These are phyloP conservation scores for Sutorius eximius DNA, from an alignment of 1,284 basidiomycete species.

Conservation along the genomic window DNA sequence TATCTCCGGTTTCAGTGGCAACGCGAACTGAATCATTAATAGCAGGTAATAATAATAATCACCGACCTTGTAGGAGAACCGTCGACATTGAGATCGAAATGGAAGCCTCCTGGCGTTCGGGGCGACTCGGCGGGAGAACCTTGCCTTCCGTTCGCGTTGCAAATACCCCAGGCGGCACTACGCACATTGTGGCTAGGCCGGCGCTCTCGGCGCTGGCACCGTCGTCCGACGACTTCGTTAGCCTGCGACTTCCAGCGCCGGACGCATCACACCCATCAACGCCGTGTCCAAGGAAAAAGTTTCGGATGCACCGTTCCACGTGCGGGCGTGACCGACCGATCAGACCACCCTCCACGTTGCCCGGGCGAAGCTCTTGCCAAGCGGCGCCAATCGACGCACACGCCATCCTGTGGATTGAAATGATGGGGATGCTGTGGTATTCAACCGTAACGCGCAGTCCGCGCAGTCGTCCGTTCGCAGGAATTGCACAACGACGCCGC, in stretches of 20 bases:
- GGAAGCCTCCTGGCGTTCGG: not conserved
- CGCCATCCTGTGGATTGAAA: not conserved
- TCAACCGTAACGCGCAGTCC: not conserved
- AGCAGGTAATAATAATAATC: not conserved
- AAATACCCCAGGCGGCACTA: not conserved
- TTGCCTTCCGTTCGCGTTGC: not conserved
- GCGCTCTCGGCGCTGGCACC: not conserved
- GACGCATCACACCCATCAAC: not conserved
- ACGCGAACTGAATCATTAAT: not conserved
- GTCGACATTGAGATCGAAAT: slow-evolving; percentile 54
- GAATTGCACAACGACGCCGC: not conserved
- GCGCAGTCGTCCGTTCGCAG: not conserved
- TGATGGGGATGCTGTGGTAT: not conserved
- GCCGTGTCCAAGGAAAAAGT: not conserved
- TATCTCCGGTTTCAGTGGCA: not conserved
- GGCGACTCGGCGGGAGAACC: too few relatives aligned
- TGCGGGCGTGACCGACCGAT: not conserved
- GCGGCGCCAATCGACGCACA: too few relatives aligned
- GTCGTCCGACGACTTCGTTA: not conserved
- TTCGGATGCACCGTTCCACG: not conserved
- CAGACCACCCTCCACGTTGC: not conserved
- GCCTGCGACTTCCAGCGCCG: not conserved
- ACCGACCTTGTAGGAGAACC: slow-evolving; percentile 62
- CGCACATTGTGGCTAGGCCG: not conserved
- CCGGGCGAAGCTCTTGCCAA: not conserved